Conservation (phyloP, 805 yeast species). For the Hemisphaericaspora nanyangensis region DNA sequence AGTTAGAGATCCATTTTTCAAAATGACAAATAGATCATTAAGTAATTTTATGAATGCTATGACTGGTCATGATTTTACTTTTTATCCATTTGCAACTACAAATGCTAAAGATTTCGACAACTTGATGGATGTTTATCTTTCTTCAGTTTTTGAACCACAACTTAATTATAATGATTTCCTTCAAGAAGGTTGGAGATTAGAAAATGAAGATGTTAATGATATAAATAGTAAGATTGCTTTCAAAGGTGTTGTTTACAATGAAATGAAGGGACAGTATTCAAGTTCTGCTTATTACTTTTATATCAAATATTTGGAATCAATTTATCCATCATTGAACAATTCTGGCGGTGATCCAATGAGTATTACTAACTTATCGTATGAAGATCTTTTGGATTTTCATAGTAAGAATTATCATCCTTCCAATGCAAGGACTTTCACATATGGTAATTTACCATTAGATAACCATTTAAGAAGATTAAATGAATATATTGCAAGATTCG, state of each 20-base stretch:
- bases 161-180: constrained; percentile 75
- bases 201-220: constrained; percentile 61
- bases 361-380: constrained; percentile 71
- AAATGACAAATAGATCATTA: constrained; percentile 91
- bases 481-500: constrained; percentile 48
- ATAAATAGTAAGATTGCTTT: constrained; percentile 58
- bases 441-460: constrained; percentile 70
- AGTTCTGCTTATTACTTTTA: constrained; percentile 83
- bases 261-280: constrained; percentile 96
- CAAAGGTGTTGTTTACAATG: constrained; percentile 96
- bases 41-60: constrained; percentile 98
- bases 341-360: constrained; percentile 91
- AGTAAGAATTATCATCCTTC: constrained; percentile 79
- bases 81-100: constrained; percentile 94
- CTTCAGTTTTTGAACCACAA: constrained; percentile 80
- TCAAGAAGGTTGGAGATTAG: constrained; percentile 98
- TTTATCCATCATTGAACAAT: constrained; percentile 81
- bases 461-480: constrained; percentile 58
- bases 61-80: constrained; percentile 97
- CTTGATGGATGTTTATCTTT: constrained; percentile 82
- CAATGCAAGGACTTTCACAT: constrained; percentile 80
- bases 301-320: constrained; percentile 75
- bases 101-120: constrained; percentile 77
- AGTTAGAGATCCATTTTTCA: constrained; percentile 95
- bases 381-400: constrained; percentile 78